Evolutionary conservation across 2,329 filamentous ascomycete species (phyloP).

Genomic region (Microcyclospora pomicola): DNA sequence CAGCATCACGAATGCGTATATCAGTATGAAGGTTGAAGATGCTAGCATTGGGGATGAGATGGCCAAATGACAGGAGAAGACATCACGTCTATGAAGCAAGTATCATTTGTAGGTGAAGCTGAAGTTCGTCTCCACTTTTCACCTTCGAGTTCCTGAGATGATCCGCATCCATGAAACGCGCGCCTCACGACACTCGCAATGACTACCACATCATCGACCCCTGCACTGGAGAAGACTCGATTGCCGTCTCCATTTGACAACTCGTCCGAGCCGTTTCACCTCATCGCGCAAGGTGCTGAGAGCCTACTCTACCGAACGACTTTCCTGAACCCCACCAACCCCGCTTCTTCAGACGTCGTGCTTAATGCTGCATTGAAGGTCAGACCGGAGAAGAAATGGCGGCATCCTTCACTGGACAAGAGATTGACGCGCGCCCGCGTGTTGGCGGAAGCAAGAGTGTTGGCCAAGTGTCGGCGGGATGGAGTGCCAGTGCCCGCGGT

Average conservation of each 20-base stretch:
- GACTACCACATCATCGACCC: too few relatives aligned
- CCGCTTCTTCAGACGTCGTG: constrained; percentile 19
- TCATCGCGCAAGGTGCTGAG: constrained; percentile 90
- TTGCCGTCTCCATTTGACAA: constrained; percentile 53
- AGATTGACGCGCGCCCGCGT: constrained; percentile 78
- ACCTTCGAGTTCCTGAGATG: too few relatives aligned
- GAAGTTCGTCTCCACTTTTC: too few relatives aligned
- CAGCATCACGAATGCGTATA: too few relatives aligned
- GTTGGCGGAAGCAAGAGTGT: constrained; percentile 73
- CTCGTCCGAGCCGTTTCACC: constrained; percentile 43
- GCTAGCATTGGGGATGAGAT: too few relatives aligned
- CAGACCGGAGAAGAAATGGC: constrained; percentile 80
- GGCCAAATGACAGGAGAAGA: too few relatives aligned
- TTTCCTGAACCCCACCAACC: constrained; percentile 50
- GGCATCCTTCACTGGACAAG: constrained; percentile 77
- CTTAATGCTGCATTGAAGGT: constrained; percentile 67
- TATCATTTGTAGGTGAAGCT: too few relatives aligned
- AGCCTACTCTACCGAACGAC: constrained; percentile 81
- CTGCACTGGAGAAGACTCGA: neutral
- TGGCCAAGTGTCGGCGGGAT: constrained; percentile 64
- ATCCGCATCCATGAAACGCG: too few relatives aligned
- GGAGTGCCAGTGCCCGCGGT: constrained; percentile 73
- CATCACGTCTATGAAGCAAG: too few relatives aligned
- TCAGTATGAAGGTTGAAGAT: too few relatives aligned
- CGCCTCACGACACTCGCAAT: too few relatives aligned